Conservation (phyloP, 2,329 filamentous ascomycete genomes). For the Xylariomycetidae sp. region DNA sequence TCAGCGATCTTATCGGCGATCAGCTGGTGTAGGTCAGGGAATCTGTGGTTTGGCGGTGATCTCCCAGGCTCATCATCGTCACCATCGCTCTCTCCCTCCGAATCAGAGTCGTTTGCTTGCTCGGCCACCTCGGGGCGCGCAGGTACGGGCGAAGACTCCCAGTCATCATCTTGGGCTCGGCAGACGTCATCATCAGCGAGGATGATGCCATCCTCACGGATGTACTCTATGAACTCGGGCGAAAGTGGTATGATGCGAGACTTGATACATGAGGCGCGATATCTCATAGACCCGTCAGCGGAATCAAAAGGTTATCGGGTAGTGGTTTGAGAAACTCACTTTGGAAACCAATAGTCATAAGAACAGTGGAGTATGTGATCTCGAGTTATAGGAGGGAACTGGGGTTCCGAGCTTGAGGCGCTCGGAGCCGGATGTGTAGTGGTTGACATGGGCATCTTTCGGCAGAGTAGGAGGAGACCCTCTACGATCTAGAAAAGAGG, state of each 20-base stretch:
- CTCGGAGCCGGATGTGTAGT: conserved; percentile 14
- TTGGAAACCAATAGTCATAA: conserved; percentile 86
- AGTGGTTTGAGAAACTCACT: no score
- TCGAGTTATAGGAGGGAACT: conserved; percentile 77
- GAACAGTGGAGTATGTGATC: conserved; percentile 92
- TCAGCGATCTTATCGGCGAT: conserved; percentile 76
- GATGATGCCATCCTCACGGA: conserved; percentile 88
- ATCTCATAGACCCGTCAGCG: conserved; percentile 45
- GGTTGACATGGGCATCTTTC: conserved; percentile 22
- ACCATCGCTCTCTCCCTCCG: conserved; percentile 48
- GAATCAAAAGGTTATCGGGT: no score
- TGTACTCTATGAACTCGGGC: conserved; percentile 73
- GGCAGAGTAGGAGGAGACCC: no score
- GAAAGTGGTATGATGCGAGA: conserved; percentile 78
- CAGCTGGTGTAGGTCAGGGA: conserved; percentile 68
- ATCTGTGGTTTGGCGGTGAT: conserved; percentile 50
- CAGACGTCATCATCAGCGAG: conserved; percentile 65
- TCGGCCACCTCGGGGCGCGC: conserved; percentile 33
- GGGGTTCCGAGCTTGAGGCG: conserved; percentile 14
- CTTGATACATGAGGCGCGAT: conserved; percentile 76
- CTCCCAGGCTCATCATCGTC: conserved; percentile 41
- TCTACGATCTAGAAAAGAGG: no score
- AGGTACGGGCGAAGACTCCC: conserved; percentile 40
- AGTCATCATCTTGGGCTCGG: conserved; percentile 55
- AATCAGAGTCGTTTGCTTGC: conserved; percentile 40